These are phyloP conservation scores for Malassezia brasiliensis DNA, from an alignment of 1,284 basidiomycete genomes.

Conservation along the genomic window DNA sequence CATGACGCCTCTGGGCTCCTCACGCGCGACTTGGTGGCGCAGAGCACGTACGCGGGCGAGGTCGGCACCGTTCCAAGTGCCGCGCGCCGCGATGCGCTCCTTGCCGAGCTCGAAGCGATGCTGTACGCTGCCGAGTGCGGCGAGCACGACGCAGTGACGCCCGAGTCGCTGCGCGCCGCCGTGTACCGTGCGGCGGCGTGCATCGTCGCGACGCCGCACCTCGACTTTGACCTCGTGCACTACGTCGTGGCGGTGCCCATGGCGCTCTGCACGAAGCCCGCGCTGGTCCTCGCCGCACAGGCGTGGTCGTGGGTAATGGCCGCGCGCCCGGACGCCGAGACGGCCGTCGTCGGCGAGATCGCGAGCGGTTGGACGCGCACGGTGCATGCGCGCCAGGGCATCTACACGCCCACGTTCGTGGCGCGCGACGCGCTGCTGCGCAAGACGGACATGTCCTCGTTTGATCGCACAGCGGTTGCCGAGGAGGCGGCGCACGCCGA, in stretches of 20 bases:
- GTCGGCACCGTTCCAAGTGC: conserved; percentile 58
- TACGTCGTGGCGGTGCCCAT: conserved; percentile 81
- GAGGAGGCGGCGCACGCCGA: conserved; percentile 62
- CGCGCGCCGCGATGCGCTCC: background rate
- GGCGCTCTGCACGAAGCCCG: conserved; percentile 73
- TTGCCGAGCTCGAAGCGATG: conserved; percentile 53
- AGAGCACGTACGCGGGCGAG: conserved; percentile 56
- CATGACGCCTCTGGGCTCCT: conserved; percentile 42
- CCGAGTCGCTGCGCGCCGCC: conserved; percentile 64
- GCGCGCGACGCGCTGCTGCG: conserved; percentile 74
- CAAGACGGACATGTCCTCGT: conserved; percentile 79
- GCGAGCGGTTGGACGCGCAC: conserved; percentile 76
- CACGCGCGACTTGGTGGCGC: conserved; percentile 20
- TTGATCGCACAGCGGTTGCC: conserved; percentile 74
- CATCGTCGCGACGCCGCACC: conserved; percentile 45
- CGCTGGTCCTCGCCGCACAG: conserved; percentile 77
- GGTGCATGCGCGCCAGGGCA: conserved; percentile 59
- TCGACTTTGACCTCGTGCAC: conserved; percentile 76
- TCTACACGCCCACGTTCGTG: conserved; percentile 52
- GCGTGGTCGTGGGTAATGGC: conserved; percentile 95
- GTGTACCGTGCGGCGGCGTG: conserved; percentile 71
- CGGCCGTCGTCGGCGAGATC: conserved; percentile 73
- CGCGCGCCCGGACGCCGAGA: conserved; percentile 66
- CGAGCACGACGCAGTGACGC: conserved; percentile 10
- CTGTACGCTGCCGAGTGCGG: conserved; percentile 60